phyloP scores from a whole-genome alignment of 441 rosid genomes.

The Jatropha multifida region DNA sequence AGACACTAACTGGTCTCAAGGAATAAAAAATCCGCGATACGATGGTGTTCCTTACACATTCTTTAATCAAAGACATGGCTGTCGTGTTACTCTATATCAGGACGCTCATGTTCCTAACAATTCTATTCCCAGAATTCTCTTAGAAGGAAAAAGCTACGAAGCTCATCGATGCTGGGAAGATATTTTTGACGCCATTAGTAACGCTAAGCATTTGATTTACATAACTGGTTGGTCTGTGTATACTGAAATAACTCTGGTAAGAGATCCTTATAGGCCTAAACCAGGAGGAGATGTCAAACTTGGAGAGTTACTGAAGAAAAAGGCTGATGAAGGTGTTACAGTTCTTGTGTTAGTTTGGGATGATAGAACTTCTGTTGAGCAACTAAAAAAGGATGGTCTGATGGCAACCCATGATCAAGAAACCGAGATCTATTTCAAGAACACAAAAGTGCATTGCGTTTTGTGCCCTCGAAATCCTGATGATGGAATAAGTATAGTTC shows the following conservation, averaged over 20 bases:
- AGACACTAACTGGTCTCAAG: slow-evolving; percentile 59
- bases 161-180: slow-evolving; percentile 90
- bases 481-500: slow-evolving; percentile 28
- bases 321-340: slow-evolving; percentile 38
- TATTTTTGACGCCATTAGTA: slow-evolving; percentile 32
- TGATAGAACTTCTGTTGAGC: slow-evolving; percentile 38
- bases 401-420: slow-evolving; percentile 48
- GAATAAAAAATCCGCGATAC: slow-evolving; percentile 53
- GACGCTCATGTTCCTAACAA: slow-evolving; percentile 86
- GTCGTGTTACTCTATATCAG: slow-evolving; percentile 80
- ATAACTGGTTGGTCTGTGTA: slow-evolving; percentile 39
- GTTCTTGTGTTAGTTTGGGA: slow-evolving; percentile 48
- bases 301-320: slow-evolving; percentile 42
- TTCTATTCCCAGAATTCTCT: slow-evolving; percentile 58
- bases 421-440: slow-evolving; percentile 29
- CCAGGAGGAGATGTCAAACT: slow-evolving; percentile 25
- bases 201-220: slow-evolving; percentile 37
- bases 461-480: slow-evolving; percentile 36
- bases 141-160: slow-evolving; percentile 59
- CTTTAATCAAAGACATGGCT: slow-evolving; percentile 78
- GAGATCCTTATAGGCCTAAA: slow-evolving; percentile 23
- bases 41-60: slow-evolving; percentile 82
- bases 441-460: slow-evolving; percentile 31
- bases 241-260: slow-evolving; percentile 26
- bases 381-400: slow-evolving; percentile 35